Percentiles rank a stretch among this genome's conserved stretches.
Conservation (phyloP, 768 basidiomycete genomes). For the Fomitopsis serialis region DNA sequence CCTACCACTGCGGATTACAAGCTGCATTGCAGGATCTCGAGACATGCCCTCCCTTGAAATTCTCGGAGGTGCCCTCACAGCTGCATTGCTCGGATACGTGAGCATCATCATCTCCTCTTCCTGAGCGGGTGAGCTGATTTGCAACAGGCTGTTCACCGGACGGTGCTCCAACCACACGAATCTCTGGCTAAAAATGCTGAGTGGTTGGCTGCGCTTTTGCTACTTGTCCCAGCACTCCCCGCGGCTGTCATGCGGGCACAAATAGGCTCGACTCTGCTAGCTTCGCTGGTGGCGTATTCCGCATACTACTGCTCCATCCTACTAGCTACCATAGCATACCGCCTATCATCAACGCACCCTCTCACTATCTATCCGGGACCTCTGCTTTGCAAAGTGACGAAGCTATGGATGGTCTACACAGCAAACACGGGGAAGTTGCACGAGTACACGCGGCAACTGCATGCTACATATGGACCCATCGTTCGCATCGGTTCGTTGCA, state of each 20-base stretch:
- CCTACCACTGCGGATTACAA: too few species aligned
- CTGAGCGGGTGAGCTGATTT: too few species aligned
- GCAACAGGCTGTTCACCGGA: too few species aligned
- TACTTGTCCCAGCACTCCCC: background rate
- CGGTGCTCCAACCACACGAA: background rate
- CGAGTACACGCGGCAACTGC: constrained; percentile 9
- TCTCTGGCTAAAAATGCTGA: background rate
- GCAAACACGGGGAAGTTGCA: constrained; percentile 13
- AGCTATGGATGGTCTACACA: constrained; percentile 7
- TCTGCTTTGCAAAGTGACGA: constrained; percentile 13
- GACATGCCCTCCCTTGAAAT: too few species aligned
- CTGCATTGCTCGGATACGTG: too few species aligned
- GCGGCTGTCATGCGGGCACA: background rate
- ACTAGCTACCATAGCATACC: constrained; percentile 15
- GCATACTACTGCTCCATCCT: constrained; percentile 8
- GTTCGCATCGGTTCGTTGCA: constrained; percentile 18
- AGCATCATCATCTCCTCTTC: too few species aligned
- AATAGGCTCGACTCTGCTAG: background rate
- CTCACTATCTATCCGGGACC: constrained; percentile 21
- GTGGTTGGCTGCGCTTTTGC: background rate
- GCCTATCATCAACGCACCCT: constrained; percentile 22
- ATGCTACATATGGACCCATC: constrained; percentile 18
- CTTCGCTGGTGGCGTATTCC: background rate
- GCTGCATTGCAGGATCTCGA: too few species aligned
- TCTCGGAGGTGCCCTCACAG: too few species aligned